Evolutionary conservation across 2,329 filamentous ascomycete genomes (phyloP).

Genomic region (Clarireedia paspali): DNA sequence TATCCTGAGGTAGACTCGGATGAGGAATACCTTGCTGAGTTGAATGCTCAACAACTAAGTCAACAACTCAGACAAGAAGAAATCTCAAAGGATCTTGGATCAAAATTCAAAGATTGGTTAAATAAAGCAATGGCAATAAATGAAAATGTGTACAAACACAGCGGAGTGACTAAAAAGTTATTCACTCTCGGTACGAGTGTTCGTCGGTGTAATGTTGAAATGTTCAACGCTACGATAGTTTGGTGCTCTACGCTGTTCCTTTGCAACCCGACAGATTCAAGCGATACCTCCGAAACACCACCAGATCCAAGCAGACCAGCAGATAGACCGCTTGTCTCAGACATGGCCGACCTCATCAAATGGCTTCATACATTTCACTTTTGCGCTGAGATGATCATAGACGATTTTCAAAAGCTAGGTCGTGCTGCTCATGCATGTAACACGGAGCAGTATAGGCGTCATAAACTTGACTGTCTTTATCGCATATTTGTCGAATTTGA

Average conservation of each 20-base stretch:
- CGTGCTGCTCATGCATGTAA: neutral
- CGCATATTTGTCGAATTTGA: too few relatives aligned
- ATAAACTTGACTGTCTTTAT: too few relatives aligned
- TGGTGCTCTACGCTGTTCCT: neutral
- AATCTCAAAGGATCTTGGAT: neutral
- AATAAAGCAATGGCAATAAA: neutral
- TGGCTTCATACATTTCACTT: neutral
- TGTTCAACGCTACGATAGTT: neutral
- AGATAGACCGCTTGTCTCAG: neutral
- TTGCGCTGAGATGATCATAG: neutral
- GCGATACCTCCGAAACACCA: too few relatives aligned
- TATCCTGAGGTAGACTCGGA: neutral
- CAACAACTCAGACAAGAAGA: neutral
- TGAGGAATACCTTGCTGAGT: neutral
- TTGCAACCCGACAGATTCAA: neutral
- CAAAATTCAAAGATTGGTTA: neutral
- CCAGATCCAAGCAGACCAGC: too few relatives aligned
- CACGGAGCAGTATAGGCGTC: neutral
- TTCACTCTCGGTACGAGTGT: neutral
- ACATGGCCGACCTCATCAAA: neutral
- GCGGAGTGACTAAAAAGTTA: neutral
- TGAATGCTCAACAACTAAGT: neutral
- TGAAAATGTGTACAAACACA: neutral
- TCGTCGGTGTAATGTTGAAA: neutral
- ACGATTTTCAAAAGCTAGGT: neutral